A percentile compares a stretch with the other conserved stretches of the same genome.
phyloP scores from a whole-genome alignment of 1,284 basidiomycete species.

The Cutaneotrichosporon mucoides region DNA sequence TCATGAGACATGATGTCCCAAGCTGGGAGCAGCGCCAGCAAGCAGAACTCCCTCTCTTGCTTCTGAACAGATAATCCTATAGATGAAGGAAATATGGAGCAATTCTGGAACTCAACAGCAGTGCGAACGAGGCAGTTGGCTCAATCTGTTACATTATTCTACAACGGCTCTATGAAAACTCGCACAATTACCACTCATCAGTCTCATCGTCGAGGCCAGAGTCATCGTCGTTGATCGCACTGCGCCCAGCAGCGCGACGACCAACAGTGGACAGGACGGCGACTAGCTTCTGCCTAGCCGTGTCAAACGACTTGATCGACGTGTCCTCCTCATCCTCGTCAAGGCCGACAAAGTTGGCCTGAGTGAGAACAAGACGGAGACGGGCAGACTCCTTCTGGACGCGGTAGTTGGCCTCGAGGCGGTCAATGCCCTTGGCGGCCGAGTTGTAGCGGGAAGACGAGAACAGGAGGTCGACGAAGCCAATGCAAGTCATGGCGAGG shows the following conservation, averaged over 20 bases:
- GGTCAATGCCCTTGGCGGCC: constrained; percentile 15
- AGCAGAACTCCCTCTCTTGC: no score
- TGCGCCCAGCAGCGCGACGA: constrained; percentile 37
- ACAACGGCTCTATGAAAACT: not conserved
- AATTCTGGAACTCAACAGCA: no score
- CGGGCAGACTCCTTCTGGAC: constrained; percentile 35
- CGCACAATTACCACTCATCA: constrained; percentile 34
- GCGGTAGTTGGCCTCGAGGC: constrained; percentile 25
- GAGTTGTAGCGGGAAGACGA: constrained; percentile 20
- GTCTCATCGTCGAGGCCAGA: constrained; percentile 42
- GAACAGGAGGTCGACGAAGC: constrained; percentile 41
- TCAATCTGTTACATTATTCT: no score
- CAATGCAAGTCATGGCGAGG: constrained; percentile 44
- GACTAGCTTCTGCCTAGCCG: constrained; percentile 41
- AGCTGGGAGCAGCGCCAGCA: no score
- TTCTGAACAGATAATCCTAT: no score
- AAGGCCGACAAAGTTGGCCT: constrained; percentile 38
- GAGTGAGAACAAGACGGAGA: constrained; percentile 40
- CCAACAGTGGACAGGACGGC: constrained; percentile 37
- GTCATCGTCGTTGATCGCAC: constrained; percentile 34
- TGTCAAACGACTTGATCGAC: constrained; percentile 25
- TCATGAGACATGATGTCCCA: no score
- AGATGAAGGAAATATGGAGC: no score
- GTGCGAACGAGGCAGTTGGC: no score
- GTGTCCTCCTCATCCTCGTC: constrained; percentile 20